A percentile compares a stretch with the other conserved stretches of the same genome.
Conservation (phyloP, 805 yeast genomes). For the Cyberlindnera subsufficiens region DNA sequence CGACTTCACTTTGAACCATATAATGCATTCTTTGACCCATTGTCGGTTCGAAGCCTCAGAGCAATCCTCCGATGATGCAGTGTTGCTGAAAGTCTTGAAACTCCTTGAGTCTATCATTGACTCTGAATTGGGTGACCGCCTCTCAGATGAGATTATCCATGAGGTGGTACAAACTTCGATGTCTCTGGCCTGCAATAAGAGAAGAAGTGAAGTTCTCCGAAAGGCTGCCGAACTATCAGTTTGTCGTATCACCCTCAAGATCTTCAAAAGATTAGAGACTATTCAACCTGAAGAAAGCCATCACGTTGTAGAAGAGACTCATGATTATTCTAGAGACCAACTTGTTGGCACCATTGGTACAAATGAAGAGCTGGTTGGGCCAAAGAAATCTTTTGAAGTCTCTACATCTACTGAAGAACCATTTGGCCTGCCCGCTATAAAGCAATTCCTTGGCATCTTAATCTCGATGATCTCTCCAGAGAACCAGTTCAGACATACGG, state of each 20-base stretch:
- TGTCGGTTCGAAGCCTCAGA: conserved; percentile 96
- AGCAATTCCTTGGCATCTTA: conserved; percentile 70
- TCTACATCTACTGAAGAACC: conserved; percentile 30
- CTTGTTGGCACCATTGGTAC: conserved; percentile 46
- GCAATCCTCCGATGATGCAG: conserved; percentile 87
- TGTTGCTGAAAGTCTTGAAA: conserved; percentile 74
- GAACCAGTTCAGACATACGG: conserved; percentile 80
- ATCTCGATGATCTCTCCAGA: conserved; percentile 78
- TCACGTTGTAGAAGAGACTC: conserved; percentile 38
- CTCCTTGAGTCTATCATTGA: conserved; percentile 62
- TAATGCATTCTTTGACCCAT: conserved; percentile 69
- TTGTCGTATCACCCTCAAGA: conserved; percentile 58
- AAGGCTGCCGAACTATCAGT: conserved; percentile 84
- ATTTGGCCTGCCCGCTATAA: conserved; percentile 69
- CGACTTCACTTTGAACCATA: conserved; percentile 53
- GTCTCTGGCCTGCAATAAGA: conserved; percentile 86
- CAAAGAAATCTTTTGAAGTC: conserved; percentile 20
- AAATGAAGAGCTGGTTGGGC: conserved; percentile 40
- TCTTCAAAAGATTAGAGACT: conserved; percentile 54
- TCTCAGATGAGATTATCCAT: conserved; percentile 77
- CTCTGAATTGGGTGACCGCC: conserved; percentile 56
- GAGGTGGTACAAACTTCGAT: conserved; percentile 90
- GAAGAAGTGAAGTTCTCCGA: conserved; percentile 84
- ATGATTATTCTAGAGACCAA: conserved; percentile 39
- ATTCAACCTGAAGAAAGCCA: conserved; percentile 42